Percentiles rank a stretch among this genome's conserved stretches.
Evolutionary conservation across 2,329 filamentous ascomycete species (phyloP).

Genomic region (Hypoxylon sp.): DNA sequence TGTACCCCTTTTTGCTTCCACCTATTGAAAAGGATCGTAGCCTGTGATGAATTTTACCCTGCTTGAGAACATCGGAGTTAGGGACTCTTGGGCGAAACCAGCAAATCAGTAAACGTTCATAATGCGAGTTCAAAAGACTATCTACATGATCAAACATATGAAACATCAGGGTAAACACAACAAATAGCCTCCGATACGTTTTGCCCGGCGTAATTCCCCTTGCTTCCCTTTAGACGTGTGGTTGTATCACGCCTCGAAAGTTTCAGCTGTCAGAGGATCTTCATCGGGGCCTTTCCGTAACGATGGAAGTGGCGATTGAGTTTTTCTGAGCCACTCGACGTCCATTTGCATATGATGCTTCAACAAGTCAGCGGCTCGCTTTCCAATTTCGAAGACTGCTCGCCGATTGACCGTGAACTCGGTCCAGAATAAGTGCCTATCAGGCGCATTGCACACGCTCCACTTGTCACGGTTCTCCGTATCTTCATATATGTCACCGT

Average conservation of each 20-base stretch:
- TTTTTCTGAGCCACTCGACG: slow-evolving; percentile 43
- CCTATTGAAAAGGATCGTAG: not conserved
- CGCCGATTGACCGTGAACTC: slow-evolving; percentile 61
- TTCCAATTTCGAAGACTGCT: slow-evolving; percentile 56
- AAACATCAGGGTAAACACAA: not conserved
- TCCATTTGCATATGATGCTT: slow-evolving; percentile 41
- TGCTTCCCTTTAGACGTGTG: not conserved
- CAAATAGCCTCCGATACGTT: not conserved
- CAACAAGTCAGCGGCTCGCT: slow-evolving; percentile 48
- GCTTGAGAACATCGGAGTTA: not conserved
- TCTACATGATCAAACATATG: not conserved
- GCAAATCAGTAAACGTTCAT: not conserved
- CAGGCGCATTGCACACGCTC: slow-evolving; percentile 60
- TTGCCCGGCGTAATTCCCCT: not conserved
- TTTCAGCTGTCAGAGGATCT: slow-evolving; percentile 10
- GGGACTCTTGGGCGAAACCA: not conserved
- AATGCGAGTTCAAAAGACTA: not conserved
- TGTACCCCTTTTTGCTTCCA: not conserved
- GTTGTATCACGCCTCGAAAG: slow-evolving; percentile 2
- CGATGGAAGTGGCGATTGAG: slow-evolving; percentile 23
- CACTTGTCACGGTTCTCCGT: slow-evolving; percentile 49
- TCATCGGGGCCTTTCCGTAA: slow-evolving; percentile 23
- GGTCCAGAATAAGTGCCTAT: slow-evolving; percentile 68
- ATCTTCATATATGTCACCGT: slow-evolving; percentile 41
- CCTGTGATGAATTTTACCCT: not conserved